Percentiles rank a stretch among this genome's conserved stretches.
These are phyloP conservation scores for Neolentinus lepideus DNA, from an alignment of 1,284 basidiomycete genomes.

Conservation along the genomic window DNA sequence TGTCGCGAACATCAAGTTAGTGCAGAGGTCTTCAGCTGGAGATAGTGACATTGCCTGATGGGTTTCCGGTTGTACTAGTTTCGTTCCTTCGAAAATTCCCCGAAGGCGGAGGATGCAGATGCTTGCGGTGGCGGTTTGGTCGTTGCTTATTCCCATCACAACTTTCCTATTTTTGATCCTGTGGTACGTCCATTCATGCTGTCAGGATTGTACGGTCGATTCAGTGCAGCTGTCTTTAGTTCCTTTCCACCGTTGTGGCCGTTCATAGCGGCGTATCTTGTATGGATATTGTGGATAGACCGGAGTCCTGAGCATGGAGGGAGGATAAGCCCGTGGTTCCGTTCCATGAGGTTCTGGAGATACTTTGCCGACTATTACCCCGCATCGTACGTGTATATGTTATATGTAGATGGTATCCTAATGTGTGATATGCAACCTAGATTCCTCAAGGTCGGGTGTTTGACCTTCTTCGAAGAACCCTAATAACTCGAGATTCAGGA, in stretches of 20 bases:
- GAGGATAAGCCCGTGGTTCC: slow-evolving; percentile 71
- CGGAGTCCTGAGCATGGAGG: slow-evolving; percentile 75
- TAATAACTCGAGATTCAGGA: slow-evolving; percentile 38
- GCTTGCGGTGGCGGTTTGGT: slow-evolving; percentile 83
- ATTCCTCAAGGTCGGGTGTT: background rate
- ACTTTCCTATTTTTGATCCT: slow-evolving; percentile 70
- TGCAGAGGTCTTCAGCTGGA: slow-evolving; percentile 3
- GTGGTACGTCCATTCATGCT: slow-evolving; percentile 46
- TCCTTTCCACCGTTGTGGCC: slow-evolving; percentile 91
- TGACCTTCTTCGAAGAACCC: background rate
- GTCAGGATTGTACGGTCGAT: slow-evolving; percentile 2
- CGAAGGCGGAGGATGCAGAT: slow-evolving; percentile 79
- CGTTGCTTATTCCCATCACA: slow-evolving; percentile 68
- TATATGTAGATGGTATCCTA: slow-evolving; percentile 7
- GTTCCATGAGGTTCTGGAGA: slow-evolving; percentile 68
- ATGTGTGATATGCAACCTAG: background rate
- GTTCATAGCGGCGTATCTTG: slow-evolving; percentile 69
- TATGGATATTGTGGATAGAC: slow-evolving; percentile 80
- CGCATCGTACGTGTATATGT: slow-evolving; percentile 56
- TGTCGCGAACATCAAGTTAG: slow-evolving; percentile 65
- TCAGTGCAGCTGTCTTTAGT: slow-evolving; percentile 32
- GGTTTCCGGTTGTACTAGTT: slow-evolving; percentile 31
- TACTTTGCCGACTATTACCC: slow-evolving; percentile 94
- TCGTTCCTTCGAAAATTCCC: slow-evolving; percentile 71
- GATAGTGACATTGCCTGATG: background rate